These are phyloP conservation scores for Cubamyces lactineus DNA, from an alignment of 768 basidiomycete genomes.

Conservation along the genomic window DNA sequence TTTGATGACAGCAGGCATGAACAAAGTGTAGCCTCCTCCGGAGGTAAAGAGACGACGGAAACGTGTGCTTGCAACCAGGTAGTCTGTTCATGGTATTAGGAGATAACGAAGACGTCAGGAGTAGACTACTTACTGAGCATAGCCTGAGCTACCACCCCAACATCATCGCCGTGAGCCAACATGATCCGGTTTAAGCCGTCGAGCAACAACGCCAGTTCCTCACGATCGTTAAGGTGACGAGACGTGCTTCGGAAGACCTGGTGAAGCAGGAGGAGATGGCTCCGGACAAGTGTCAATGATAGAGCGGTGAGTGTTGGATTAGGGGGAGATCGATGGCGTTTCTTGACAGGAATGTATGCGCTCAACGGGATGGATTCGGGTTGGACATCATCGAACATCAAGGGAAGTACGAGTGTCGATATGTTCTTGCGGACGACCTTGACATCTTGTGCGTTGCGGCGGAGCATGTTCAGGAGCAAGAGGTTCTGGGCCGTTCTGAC, in stretches of 20 bases:
- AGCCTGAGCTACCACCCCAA: conserved; percentile 75
- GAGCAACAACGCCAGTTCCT: conserved; percentile 65
- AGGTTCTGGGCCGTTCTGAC: conserved; percentile 74
- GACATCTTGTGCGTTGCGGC: conserved; percentile 68
- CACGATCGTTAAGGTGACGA: conserved; percentile 68
- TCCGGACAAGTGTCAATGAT: conserved; percentile 67
- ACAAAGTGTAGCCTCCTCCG: conserved; percentile 71
- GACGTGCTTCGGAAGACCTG: conserved; percentile 76
- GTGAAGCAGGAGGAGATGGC: conserved; percentile 67
- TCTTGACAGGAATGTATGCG: conserved; percentile 22
- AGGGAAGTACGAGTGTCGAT: conserved; percentile 60
- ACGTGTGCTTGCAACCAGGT: conserved; percentile 76
- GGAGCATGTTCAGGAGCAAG: conserved; percentile 65
- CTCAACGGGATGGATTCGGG: conserved; percentile 49
- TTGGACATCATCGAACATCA: conserved; percentile 42
- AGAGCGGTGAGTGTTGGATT: conserved; percentile 42
- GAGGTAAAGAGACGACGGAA: conserved; percentile 77
- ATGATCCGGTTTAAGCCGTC: conserved; percentile 76
- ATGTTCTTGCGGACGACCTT: conserved; percentile 68
- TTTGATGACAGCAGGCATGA: conserved; percentile 74
- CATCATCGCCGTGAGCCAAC: conserved; percentile 68
- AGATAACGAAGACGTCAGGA: too few species aligned
- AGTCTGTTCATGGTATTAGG: conserved; percentile 17
- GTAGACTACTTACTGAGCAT: conserved; percentile 60
- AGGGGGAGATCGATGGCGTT: conserved; percentile 3